Conservation (phyloP, 1,139 yeast genomes). For the Yamadazyma diddensiae region DNA sequence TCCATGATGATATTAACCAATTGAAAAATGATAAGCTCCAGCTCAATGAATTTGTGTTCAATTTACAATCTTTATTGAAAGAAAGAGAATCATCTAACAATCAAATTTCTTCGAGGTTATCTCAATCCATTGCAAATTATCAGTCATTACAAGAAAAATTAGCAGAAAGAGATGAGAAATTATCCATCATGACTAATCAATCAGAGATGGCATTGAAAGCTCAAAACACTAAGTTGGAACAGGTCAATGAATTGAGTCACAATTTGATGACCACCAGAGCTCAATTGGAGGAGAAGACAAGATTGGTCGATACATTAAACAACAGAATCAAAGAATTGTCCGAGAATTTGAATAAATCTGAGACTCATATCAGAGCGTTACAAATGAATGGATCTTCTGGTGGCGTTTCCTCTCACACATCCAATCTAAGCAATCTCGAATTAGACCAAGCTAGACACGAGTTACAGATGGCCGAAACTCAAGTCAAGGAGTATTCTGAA, state of each 20-base stretch:
- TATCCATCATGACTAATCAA: constrained; percentile 44
- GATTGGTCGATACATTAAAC: constrained; percentile 24
- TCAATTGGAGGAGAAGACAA: constrained; percentile 32
- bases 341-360: constrained; percentile 13
- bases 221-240: constrained; percentile 66
- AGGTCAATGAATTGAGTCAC: constrained; percentile 48
- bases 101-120: constrained; percentile 51
- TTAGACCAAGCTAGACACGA: constrained; percentile 36
- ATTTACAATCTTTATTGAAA: constrained; percentile 57
- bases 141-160: constrained; percentile 53
- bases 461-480: constrained; percentile 35
- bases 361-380: constrained; percentile 16
- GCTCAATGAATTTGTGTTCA: constrained; percentile 57
- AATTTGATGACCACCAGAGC: constrained; percentile 42
- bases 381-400: constrained; percentile 11
- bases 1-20: constrained; percentile 52
- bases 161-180: constrained; percentile 48
- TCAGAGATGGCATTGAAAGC: constrained; percentile 58
- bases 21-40: constrained; percentile 59
- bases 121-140: constrained; percentile 48
- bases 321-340: constrained; percentile 20
- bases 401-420: constrained; percentile 4
- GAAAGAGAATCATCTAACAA: constrained; percentile 58
- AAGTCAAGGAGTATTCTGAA: constrained; percentile 35
- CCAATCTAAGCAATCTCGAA: constrained; percentile 19